Evolutionary conservation across 176 grass and related monocot genomes (phyloP).

Genomic region (Triticum monococcum): DNA sequence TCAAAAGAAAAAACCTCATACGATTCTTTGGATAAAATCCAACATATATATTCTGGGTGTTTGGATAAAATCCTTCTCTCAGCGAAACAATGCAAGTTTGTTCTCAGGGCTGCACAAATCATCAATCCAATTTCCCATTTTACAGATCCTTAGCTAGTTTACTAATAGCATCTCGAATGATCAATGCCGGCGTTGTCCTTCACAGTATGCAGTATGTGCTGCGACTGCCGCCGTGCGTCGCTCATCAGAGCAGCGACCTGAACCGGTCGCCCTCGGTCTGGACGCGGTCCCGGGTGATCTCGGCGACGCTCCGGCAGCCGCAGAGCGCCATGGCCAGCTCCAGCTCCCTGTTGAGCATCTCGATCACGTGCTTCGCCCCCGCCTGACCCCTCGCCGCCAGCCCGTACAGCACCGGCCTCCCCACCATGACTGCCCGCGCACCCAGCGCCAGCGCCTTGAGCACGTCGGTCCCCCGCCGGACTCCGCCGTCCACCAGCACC

Average conservation of each 20-base stretch:
- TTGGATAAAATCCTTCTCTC: too few species aligned
- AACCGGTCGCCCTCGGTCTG: constrained; percentile 49
- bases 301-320: constrained; percentile 57
- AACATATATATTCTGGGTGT: too few species aligned
- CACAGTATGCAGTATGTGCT: too few species aligned
- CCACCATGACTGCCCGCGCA: constrained; percentile 73
- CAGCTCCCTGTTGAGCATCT: constrained; percentile 75
- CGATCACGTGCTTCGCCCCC: constrained; percentile 64
- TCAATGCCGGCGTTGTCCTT: too few species aligned
- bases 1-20: too few species aligned
- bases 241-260: constrained; percentile 55
- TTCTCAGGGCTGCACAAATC: not conserved
- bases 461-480: constrained; percentile 80
- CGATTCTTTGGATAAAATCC: too few species aligned
- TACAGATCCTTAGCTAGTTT: too few species aligned
- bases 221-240: not conserved
- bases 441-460: constrained; percentile 87
- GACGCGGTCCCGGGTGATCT: constrained; percentile 62
- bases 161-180: too few species aligned
- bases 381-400: constrained; percentile 72
- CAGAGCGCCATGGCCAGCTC: constrained; percentile 81
- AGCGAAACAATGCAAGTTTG: too few species aligned
- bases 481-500: constrained; percentile 77
- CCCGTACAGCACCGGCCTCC: constrained; percentile 67
- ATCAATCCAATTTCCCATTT: not conserved